These are phyloP conservation scores for Basidioascus undulatus DNA, from an alignment of 768 basidiomycete genomes.

Conservation along the genomic window DNA sequence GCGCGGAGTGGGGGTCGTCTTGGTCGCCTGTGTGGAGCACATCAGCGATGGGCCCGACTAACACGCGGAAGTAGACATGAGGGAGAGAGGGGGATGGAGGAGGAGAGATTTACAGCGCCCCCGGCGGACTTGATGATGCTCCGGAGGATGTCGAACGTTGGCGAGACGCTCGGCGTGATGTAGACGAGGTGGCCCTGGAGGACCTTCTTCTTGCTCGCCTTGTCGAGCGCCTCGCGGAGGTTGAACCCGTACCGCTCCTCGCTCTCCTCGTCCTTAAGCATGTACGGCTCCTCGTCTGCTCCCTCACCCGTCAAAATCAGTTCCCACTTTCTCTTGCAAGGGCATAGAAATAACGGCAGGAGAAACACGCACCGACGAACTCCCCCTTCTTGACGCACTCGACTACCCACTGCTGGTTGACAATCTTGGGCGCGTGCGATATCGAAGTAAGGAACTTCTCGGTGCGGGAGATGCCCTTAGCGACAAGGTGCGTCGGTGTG, in stretches of 20 bases:
- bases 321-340: not conserved
- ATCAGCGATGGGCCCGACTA: not conserved
- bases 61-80: not conserved
- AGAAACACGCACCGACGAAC: conserved; percentile 33
- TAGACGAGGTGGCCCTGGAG: conserved; percentile 48
- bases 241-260: conserved; percentile 46
- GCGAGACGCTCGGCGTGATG: conserved; percentile 37
- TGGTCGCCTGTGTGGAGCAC: conserved; percentile 25
- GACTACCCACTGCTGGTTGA: conserved; percentile 44
- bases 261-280: conserved; percentile 32
- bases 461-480: conserved; percentile 44
- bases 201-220: conserved; percentile 35
- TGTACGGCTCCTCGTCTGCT: conserved; percentile 38
- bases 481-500: conserved; percentile 61
- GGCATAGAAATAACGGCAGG: not conserved
- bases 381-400: conserved; percentile 31
- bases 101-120: conserved; percentile 34
- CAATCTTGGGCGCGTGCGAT: conserved; percentile 32
- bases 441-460: conserved; percentile 71
- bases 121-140: conserved; percentile 45
- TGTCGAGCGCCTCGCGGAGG: conserved; percentile 32
- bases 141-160: conserved; percentile 33
- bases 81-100: no score
- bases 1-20: not conserved
- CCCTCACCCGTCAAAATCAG: not conserved